phyloP scores from a whole-genome alignment of 176 grass and related monocot genomes.

The Zoysia japonica region DNA sequence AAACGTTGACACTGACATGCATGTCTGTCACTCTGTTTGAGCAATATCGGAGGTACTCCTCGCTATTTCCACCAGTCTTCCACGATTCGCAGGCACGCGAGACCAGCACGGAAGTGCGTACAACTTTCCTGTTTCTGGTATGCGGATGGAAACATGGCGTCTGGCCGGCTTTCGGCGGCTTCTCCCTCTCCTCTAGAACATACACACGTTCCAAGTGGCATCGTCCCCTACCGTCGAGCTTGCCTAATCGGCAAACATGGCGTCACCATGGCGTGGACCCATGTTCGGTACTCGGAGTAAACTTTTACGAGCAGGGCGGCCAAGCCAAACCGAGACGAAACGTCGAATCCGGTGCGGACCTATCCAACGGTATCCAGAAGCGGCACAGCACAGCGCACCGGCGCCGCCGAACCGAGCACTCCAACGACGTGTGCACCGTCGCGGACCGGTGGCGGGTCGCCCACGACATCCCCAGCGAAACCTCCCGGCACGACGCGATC shows the following conservation, averaged over 20 bases:
- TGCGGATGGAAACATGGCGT: not conserved
- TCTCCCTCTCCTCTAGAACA: not conserved
- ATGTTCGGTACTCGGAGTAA: not conserved
- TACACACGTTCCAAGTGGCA: constrained; percentile 17
- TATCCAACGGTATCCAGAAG: constrained; percentile 29
- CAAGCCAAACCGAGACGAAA: not conserved
- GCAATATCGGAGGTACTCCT: not conserved
- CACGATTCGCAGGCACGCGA: not conserved
- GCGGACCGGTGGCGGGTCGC: constrained; percentile 34
- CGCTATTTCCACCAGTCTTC: not conserved
- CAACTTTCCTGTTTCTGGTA: not conserved
- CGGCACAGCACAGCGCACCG: not conserved
- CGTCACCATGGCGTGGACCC: constrained; percentile 14
- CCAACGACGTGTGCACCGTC: constrained; percentile 35
- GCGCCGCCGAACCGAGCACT: constrained; percentile 1
- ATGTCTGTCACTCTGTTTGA: not conserved
- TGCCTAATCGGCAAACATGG: not conserved
- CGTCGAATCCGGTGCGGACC: constrained; percentile 1
- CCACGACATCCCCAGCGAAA: constrained; percentile 14
- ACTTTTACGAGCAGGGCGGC: not conserved
- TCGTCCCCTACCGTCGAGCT: not conserved
- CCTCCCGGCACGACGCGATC: not conserved
- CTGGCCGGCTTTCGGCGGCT: constrained; percentile 7
- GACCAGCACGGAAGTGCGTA: not conserved
- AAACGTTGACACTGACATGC: too few relatives aligned